Evolutionary conservation across 345 rosid species (phyloP).

Genomic region (Heritiera littoralis): DNA sequence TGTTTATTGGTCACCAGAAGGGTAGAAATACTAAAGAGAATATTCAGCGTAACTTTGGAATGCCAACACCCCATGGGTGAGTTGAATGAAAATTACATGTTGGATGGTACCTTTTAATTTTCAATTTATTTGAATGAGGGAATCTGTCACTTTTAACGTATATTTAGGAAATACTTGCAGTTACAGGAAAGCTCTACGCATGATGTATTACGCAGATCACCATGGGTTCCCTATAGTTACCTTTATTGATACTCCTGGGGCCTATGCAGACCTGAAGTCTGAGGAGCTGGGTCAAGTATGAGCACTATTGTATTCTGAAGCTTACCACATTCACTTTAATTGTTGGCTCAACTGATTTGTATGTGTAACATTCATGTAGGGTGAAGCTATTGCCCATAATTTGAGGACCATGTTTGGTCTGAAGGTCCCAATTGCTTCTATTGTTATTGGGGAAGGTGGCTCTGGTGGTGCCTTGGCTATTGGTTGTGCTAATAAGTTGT

Average conservation of each 20-base stretch:
- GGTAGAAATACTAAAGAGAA: slow-evolving; percentile 99
- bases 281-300: slow-evolving; percentile 79
- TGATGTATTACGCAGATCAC: slow-evolving; percentile 88
- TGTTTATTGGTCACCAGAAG: slow-evolving; percentile 99
- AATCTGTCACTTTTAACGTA: slow-evolving; percentile 22
- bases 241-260: slow-evolving; percentile 84
- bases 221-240: slow-evolving; percentile 83
- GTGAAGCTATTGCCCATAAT: slow-evolving; percentile 96
- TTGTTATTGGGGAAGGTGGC: slow-evolving; percentile 98
- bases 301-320: slow-evolving; percentile 6
- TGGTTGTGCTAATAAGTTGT: slow-evolving; percentile 86
- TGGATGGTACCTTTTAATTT: background rate
- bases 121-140: slow-evolving; percentile 4
- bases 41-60: slow-evolving; percentile 93
- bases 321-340: slow-evolving; percentile 5
- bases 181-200: slow-evolving; percentile 80
- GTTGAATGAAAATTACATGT: slow-evolving; percentile 22
- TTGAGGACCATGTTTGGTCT: slow-evolving; percentile 95
- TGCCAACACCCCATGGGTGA: slow-evolving; percentile 99
- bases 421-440: slow-evolving; percentile 89
- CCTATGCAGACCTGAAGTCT: slow-evolving; percentile 74
- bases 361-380: slow-evolving; percentile 46
- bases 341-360: slow-evolving; percentile 27
- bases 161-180: slow-evolving; percentile 39
- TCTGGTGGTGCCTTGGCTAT: slow-evolving; percentile 99